Percentiles rank a stretch among this genome's conserved stretches.
Evolutionary conservation across 192 early-diverging fungal species (phyloP).

Genomic region (Coemansia reversa): DNA sequence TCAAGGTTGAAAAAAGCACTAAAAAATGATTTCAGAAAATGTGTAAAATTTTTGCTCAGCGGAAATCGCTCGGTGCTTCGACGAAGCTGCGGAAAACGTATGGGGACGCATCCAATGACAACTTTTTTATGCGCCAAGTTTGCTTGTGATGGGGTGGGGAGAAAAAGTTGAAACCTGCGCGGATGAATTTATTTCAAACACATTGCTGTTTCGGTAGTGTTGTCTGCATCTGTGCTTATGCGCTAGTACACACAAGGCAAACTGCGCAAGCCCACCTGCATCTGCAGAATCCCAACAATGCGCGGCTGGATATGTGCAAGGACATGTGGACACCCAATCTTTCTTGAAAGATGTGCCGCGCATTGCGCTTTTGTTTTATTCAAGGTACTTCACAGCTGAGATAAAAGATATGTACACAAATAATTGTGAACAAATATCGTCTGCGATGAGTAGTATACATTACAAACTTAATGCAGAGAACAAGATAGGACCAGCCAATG

Average conservation of each 20-base stretch:
- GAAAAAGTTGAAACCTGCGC: too few relatives aligned
- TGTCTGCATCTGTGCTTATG: not conserved
- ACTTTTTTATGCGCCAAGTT: not conserved
- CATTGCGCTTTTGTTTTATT: not conserved
- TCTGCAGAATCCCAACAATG: not conserved
- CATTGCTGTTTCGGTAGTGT: not conserved
- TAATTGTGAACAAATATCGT: not conserved
- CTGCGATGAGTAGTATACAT: not conserved
- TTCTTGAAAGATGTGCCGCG: not conserved
- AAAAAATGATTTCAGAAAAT: slow-evolving; percentile 1
- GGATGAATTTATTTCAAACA: not conserved
- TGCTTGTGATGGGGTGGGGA: too few relatives aligned
- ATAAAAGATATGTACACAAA: not conserved
- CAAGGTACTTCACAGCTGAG: not conserved
- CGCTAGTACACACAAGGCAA: not conserved
- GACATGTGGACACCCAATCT: slow-evolving; percentile 1
- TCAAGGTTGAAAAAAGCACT: slow-evolving; percentile 6
- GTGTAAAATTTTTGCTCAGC: not conserved
- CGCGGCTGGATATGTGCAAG: not conserved
- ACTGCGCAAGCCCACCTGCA: not conserved
- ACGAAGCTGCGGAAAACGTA: not conserved
- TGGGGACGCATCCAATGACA: not conserved
- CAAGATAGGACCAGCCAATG: not conserved
- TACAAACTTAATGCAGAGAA: not conserved
- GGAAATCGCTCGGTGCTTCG: not conserved